Percentiles rank a stretch among this genome's conserved stretches.
phyloP scores from a whole-genome alignment of 768 basidiomycete genomes.

The Megacollybia marginata region DNA sequence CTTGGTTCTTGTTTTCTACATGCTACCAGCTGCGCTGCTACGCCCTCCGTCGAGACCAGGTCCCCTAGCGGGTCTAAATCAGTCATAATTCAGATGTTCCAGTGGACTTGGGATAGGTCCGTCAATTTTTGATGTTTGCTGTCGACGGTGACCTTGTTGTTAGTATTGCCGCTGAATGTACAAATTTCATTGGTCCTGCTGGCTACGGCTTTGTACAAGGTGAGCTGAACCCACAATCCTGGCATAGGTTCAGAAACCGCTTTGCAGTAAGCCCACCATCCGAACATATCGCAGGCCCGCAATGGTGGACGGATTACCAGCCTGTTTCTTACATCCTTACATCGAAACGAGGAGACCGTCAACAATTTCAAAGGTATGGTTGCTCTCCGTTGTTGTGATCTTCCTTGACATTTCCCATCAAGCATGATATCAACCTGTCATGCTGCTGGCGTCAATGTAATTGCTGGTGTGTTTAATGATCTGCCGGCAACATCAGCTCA shows the following conservation, averaged over 20 bases:
- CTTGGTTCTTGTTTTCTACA: too few relatives aligned
- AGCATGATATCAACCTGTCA: slow-evolving; percentile 47
- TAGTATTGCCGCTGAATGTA: slow-evolving; percentile 56
- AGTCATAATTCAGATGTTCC: slow-evolving; percentile 66
- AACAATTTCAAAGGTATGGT: slow-evolving; percentile 35
- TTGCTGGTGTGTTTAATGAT: slow-evolving; percentile 30
- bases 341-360: slow-evolving; percentile 56
- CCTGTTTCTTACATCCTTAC: slow-evolving; percentile 59
- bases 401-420: not conserved
- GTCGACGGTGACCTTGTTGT: slow-evolving; percentile 21
- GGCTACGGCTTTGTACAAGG: slow-evolving; percentile 70
- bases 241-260: not conserved
- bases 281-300: slow-evolving; percentile 33
- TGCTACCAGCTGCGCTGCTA: too few relatives aligned
- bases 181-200: slow-evolving; percentile 58
- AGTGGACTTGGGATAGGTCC: slow-evolving; percentile 49
- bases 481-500: too few relatives aligned
- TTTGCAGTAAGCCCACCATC: slow-evolving; percentile 34
- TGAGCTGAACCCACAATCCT: slow-evolving; percentile 14
- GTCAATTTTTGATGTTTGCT: slow-evolving; percentile 5
- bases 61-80: slow-evolving; percentile 22
- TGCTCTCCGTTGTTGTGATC: slow-evolving; percentile 5
- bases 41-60: not conserved
- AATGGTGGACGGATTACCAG: slow-evolving; percentile 77
- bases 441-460: slow-evolving; percentile 46